These are phyloP conservation scores for Aureobasidium musti DNA, from an alignment of 2,329 filamentous ascomycete genomes.

Conservation along the genomic window DNA sequence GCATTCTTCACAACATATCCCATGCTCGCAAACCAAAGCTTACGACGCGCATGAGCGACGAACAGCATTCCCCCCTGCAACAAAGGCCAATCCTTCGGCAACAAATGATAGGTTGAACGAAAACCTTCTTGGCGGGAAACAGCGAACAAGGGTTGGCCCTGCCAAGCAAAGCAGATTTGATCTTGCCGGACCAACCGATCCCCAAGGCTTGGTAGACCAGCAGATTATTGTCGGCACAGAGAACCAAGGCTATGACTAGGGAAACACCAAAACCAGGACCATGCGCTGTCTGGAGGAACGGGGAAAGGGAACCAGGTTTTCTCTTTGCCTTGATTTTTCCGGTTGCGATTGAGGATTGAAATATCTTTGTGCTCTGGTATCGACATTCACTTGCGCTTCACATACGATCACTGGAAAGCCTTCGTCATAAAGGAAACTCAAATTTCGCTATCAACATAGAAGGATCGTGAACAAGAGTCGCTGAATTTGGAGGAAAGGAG, in stretches of 20 bases:
- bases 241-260: background rate
- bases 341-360: background rate
- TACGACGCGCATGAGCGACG: conserved; percentile 1
- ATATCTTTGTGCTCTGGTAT: background rate
- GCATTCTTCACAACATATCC: background rate
- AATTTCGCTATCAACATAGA: background rate
- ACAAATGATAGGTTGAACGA: background rate
- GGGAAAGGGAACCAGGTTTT: background rate
- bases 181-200: background rate
- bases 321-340: background rate
- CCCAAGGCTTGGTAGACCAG: background rate
- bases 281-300: background rate
- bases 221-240: background rate
- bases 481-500: background rate
- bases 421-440: background rate
- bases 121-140: background rate
- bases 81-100: background rate
- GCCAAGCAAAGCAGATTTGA: background rate
- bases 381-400: background rate
- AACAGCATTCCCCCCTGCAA: conserved; percentile 6
- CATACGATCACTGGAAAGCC: background rate
- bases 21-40: background rate
- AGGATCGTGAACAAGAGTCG: background rate
- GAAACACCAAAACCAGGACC: conserved; percentile 7
- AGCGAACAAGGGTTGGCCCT: background rate